phyloP scores from a whole-genome alignment of 2,329 filamentous ascomycete genomes.

The Arthrobotrys iridis region DNA sequence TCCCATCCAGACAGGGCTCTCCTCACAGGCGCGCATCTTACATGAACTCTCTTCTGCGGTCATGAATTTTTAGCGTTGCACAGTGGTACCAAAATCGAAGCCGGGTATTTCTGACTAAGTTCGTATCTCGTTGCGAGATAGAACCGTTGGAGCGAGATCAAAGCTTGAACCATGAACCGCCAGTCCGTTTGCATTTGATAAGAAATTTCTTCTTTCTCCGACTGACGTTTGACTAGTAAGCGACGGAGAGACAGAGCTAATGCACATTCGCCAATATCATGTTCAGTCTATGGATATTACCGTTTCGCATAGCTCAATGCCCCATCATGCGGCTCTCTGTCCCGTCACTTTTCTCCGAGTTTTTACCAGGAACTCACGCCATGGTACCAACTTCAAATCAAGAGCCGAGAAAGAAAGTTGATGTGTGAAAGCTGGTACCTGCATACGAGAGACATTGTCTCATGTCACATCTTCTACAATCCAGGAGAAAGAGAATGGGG shows the following conservation, averaged over 20 bases:
- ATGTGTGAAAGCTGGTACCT: slow-evolving; percentile 49
- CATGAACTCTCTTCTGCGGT: slow-evolving; percentile 31
- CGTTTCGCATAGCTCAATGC: slow-evolving; percentile 26
- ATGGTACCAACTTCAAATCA: slow-evolving; percentile 1
- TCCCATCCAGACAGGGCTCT: neutral
- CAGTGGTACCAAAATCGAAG: neutral
- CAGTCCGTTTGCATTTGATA: neutral
- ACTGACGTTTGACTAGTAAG: slow-evolving; percentile 31
- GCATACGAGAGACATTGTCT: slow-evolving; percentile 51
- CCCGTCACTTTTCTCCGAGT: slow-evolving; percentile 41
- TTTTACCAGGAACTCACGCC: slow-evolving; percentile 38
- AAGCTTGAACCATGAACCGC: too few relatives aligned
- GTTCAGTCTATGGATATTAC: neutral
- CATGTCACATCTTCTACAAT: slow-evolving; percentile 34
- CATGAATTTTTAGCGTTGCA: slow-evolving; percentile 27
- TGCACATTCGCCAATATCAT: slow-evolving; percentile 19
- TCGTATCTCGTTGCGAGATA: slow-evolving; percentile 9
- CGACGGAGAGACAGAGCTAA: slow-evolving; percentile 19
- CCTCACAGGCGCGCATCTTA: slow-evolving; percentile 39
- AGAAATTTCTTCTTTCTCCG: slow-evolving; percentile 29
- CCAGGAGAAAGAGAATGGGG: slow-evolving; percentile 3
- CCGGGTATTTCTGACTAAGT: neutral
- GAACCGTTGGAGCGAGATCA: neutral
- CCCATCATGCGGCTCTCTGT: slow-evolving; percentile 22
- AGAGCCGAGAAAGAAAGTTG: slow-evolving; percentile 13